phyloP scores from a whole-genome alignment of 1,284 basidiomycete genomes.

The Melampsora abietis-canadensis region DNA sequence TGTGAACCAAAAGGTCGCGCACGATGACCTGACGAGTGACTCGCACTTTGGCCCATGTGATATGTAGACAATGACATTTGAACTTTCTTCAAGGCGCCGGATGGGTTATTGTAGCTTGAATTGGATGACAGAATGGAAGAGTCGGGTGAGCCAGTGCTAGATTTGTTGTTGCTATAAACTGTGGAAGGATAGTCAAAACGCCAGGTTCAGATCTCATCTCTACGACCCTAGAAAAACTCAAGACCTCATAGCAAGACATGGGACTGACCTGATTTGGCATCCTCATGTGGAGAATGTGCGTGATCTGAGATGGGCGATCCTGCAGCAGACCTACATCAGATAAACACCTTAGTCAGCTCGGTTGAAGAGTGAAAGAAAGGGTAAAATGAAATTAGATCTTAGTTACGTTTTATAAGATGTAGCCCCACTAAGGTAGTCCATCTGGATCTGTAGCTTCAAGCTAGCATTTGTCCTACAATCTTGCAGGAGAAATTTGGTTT shows the following conservation, averaged over 20 bases:
- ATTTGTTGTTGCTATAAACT: too few relatives aligned
- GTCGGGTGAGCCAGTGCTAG: not conserved
- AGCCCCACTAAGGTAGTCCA: slow-evolving; percentile 23
- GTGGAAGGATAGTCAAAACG: too few relatives aligned
- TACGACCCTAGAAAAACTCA: too few relatives aligned
- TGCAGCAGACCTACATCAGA: not conserved
- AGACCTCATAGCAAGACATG: too few relatives aligned
- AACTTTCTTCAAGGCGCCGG: too few relatives aligned
- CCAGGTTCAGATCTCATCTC: too few relatives aligned
- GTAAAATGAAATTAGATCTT: not conserved
- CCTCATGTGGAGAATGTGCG: too few relatives aligned
- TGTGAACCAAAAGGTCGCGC: not conserved
- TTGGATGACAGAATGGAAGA: not conserved
- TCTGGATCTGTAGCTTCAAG: slow-evolving; percentile 35
- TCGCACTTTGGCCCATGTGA: not conserved
- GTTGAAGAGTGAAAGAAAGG: not conserved
- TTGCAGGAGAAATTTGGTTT: slow-evolving; percentile 27
- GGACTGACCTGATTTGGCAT: too few relatives aligned
- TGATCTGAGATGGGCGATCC: too few relatives aligned
- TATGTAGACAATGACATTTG: too few relatives aligned
- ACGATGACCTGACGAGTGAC: not conserved
- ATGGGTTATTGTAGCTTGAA: too few relatives aligned
- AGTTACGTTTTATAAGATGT: slow-evolving; percentile 23
- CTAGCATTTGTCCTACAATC: slow-evolving; percentile 37
- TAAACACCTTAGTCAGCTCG: not conserved